Evolutionary conservation across 345 rosid species (phyloP), one percentile per base, ranked within the genome.

Genomic region (Gossypioides kirkii): DNA sequence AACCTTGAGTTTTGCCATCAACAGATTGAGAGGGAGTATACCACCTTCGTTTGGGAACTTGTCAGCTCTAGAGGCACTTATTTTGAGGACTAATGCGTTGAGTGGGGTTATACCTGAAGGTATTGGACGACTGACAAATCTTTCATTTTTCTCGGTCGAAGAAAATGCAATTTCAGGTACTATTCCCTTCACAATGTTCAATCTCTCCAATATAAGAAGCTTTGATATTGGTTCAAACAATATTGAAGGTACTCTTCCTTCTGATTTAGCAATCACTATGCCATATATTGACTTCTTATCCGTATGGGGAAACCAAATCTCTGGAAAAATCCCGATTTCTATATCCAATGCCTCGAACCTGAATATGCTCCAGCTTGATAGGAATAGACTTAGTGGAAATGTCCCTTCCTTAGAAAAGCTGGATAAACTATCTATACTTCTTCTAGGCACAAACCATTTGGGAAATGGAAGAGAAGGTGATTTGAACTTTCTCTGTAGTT

Each of bases 31-130:
- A 4, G 36, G 36, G 36, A 32, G 36, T 32, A 32, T 32, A 32
- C 38, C 38, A 32, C 38, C 6, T 5, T 32, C 38, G 38, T 32
- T 32, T 0, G 38, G 38, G 38, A 32, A 32, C 6, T 32, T 32
- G 38, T 4, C 38, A 1, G 50, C 60, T n/a, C 32, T 71, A 13
- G n/a, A n/a, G 10, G 0, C 2, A 9, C 14, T 78, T 1, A 45
- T 23, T 20, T 11, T 74, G 1, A 8, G 23, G 9, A 0, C 0
- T 0, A 79, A 79, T 52, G 2, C 23, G 2, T 20, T 79, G 1
- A 60, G 32, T 1, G 82, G 82, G 1, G 32, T 0, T 8, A 43
- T 79, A 26, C 82, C 78, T 6, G 26, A 46, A 12, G 18, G 26
- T 9, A 28, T 75, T 14, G 82, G 78, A 4, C 42, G 26, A 18